A percentile compares a stretch with the other conserved stretches of the same genome.
These are phyloP conservation scores for Cinnamomum chago DNA, from an alignment of 164 flowering plant species.

Conservation along the genomic window DNA sequence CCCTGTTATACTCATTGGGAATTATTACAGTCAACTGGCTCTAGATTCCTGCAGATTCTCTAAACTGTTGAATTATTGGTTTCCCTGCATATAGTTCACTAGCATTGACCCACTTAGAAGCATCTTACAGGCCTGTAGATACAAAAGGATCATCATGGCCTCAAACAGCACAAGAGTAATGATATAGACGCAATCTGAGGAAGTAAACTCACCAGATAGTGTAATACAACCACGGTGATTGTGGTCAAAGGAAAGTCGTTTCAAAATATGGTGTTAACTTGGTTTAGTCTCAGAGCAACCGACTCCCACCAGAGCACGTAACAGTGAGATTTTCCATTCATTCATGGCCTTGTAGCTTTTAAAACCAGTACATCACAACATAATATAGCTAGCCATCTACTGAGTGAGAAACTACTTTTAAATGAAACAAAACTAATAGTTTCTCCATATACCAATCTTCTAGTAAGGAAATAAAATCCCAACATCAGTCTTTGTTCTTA, in stretches of 20 bases:
- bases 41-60: constrained; percentile 15
- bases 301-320: not conserved
- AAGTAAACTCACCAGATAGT: not conserved
- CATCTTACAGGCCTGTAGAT: constrained; percentile 11
- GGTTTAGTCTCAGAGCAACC: not conserved
- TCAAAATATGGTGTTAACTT: not conserved
- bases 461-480: not conserved
- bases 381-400: not conserved
- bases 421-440: not conserved
- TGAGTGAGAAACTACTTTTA: not conserved
- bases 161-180: not conserved
- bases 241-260: not conserved
- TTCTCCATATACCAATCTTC: not conserved
- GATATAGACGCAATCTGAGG: not conserved
- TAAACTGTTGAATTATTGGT: constrained; percentile 24
- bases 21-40: constrained; percentile 6
- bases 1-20: constrained; percentile 31
- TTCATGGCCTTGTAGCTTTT: not conserved
- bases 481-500: not conserved
- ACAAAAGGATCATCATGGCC: not conserved
- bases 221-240: not conserved
- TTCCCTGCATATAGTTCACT: not conserved
- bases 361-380: not conserved
- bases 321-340: not conserved
- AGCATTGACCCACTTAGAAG: not conserved